A percentile compares a stretch with the other conserved stretches of the same genome.
These are phyloP conservation scores for Zarea fungicola DNA, from an alignment of 2,329 filamentous ascomycete species.

Conservation along the genomic window DNA sequence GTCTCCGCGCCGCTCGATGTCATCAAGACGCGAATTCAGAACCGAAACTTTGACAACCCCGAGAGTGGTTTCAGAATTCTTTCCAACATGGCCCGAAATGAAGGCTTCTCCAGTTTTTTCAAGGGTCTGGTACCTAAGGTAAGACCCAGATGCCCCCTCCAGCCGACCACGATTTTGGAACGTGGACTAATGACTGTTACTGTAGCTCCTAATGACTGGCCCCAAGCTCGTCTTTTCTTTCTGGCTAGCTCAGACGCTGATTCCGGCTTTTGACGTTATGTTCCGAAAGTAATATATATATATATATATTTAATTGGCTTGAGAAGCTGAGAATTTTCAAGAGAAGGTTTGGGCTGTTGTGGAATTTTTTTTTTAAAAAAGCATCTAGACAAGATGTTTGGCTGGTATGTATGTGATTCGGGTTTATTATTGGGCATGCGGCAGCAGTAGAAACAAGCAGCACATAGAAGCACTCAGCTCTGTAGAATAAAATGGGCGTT, in stretches of 20 bases:
- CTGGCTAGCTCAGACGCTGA: conserved; percentile 98
- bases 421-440: conserved; percentile 8
- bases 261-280: conserved; percentile 73
- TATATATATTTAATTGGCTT: conserved; percentile 13
- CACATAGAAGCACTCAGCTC: conserved; percentile 14
- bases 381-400: conserved; percentile 6
- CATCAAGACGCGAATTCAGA: conserved; percentile 97
- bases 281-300: conserved; percentile 30
- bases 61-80: conserved; percentile 91
- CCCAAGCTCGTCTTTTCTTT: conserved; percentile 99
- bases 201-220: conserved; percentile 88
- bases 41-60: conserved; percentile 97
- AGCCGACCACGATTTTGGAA: not conserved
- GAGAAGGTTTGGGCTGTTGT: not conserved
- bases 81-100: conserved; percentile 86
- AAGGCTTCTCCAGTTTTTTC: conserved; percentile 86
- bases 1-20: conserved; percentile 96
- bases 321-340: not conserved
- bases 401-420: not conserved
- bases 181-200: conserved; percentile 17
- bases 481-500: conserved; percentile 12
- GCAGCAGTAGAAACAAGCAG: conserved; percentile 6
- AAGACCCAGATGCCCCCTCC: conserved; percentile 20
- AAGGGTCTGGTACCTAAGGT: conserved; percentile 94
- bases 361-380: conserved; percentile 4